phyloP scores from a whole-genome alignment of 2,329 filamentous ascomycete species.

The Eurotiales sp. region DNA sequence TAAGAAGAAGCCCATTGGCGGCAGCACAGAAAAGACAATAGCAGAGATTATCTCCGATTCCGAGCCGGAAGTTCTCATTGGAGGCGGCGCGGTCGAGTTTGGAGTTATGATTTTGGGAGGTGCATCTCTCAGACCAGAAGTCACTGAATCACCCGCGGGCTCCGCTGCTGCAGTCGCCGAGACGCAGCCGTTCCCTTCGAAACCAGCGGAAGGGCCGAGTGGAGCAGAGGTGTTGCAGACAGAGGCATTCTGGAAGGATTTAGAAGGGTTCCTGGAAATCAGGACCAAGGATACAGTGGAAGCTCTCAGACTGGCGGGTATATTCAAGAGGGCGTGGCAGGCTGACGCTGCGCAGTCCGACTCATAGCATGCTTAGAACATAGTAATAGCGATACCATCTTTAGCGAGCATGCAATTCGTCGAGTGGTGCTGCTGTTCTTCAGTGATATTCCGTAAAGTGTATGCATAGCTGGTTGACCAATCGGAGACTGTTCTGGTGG shows the following conservation, averaged over 20 bases:
- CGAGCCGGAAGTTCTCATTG: slow-evolving; percentile 42
- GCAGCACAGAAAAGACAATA: slow-evolving; percentile 65
- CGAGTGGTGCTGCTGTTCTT: not conserved
- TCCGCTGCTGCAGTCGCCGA: slow-evolving; percentile 27
- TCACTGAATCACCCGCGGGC: slow-evolving; percentile 21
- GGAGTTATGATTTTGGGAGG: slow-evolving; percentile 86
- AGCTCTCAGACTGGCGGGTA: slow-evolving; percentile 60
- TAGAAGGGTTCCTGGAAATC: slow-evolving; percentile 75
- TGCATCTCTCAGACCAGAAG: slow-evolving; percentile 43
- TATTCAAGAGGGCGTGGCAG: slow-evolving; percentile 72
- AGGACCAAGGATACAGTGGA: slow-evolving; percentile 66
- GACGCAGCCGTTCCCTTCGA: slow-evolving; percentile 22
- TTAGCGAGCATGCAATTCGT: no score
- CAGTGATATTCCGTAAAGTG: no score
- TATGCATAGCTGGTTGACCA: not conserved
- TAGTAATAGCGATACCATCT: no score
- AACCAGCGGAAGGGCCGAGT: slow-evolving; percentile 51
- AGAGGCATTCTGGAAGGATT: slow-evolving; percentile 79
- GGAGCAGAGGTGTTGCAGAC: slow-evolving; percentile 61
- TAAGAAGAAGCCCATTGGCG: slow-evolving; percentile 74
- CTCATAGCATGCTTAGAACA: not conserved
- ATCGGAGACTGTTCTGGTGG: not conserved
- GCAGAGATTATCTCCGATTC: slow-evolving; percentile 62
- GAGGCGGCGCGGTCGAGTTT: slow-evolving; percentile 62
- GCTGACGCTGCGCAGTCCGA: slow-evolving; percentile 12